phyloP scores from a whole-genome alignment of 2,329 filamentous ascomycete genomes.

The Trichoderma sp. region DNA sequence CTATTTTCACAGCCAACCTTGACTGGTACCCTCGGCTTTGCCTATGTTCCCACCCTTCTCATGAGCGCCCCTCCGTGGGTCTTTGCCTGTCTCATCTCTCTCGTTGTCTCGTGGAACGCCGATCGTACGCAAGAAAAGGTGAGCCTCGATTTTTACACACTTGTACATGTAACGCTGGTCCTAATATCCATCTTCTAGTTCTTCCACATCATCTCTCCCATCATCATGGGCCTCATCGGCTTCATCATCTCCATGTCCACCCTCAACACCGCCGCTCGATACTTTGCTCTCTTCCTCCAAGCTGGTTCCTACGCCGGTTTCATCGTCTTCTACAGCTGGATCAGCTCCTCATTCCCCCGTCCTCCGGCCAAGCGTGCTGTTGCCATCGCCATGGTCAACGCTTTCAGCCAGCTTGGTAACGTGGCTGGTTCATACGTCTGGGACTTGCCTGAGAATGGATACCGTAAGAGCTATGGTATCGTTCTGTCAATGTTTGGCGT shows the following conservation, averaged over 20 bases:
- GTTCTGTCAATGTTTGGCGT: slow-evolving; percentile 67
- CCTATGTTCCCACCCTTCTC: slow-evolving; percentile 56
- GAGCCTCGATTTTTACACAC: slow-evolving; percentile 25
- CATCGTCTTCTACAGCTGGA: slow-evolving; percentile 64
- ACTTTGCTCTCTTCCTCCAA: slow-evolving; percentile 64
- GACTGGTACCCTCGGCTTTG: slow-evolving; percentile 57
- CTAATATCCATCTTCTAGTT: slow-evolving; percentile 41
- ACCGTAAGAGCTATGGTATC: slow-evolving; percentile 66
- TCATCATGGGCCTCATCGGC: slow-evolving; percentile 57
- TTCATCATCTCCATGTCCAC: slow-evolving; percentile 66
- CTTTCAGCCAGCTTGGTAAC: slow-evolving; percentile 60
- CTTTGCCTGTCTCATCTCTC: slow-evolving; percentile 61
- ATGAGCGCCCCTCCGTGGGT: slow-evolving; percentile 63
- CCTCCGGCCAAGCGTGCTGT: slow-evolving; percentile 65
- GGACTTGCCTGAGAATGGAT: slow-evolving; percentile 62
- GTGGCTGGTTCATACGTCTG: slow-evolving; percentile 67
- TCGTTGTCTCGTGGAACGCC: slow-evolving; percentile 59
- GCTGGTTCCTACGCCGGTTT: slow-evolving; percentile 61
- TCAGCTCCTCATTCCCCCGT: slow-evolving; percentile 60
- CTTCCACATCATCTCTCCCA: slow-evolving; percentile 61
- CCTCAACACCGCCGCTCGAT: slow-evolving; percentile 58
- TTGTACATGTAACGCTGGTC: background rate
- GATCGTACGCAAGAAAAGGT: slow-evolving; percentile 59
- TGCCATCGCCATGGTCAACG: slow-evolving; percentile 64
- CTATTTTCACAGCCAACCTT: slow-evolving; percentile 48